Percentiles rank a stretch among this genome's conserved stretches.
Evolutionary conservation across 2,329 filamentous ascomycete genomes (phyloP).

Genomic region (Nannizzia gypsea): DNA sequence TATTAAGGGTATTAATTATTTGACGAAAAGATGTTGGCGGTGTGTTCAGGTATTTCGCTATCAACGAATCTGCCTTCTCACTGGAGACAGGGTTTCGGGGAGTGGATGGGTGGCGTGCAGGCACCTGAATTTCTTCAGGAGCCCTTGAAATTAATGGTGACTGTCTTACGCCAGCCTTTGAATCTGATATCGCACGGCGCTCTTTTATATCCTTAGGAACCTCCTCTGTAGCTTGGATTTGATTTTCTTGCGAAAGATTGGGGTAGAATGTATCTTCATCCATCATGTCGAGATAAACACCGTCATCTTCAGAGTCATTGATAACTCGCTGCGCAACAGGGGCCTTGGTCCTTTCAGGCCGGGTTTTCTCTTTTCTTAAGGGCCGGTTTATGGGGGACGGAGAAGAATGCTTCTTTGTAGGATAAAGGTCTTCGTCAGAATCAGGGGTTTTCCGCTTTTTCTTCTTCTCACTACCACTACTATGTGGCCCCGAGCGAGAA

Average conservation of each 20-base stretch:
- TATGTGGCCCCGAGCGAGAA: constrained; percentile 24
- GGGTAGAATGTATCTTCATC: constrained; percentile 8
- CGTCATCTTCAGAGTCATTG: constrained; percentile 28
- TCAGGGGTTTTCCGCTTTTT: constrained; percentile 40
- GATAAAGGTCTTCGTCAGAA: constrained; percentile 29
- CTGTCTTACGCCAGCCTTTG: neutral
- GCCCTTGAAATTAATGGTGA: neutral
- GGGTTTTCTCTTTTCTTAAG: constrained; percentile 7
- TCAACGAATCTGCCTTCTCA: constrained; percentile 13
- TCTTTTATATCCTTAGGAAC: neutral
- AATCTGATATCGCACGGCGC: neutral
- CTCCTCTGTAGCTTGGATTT: neutral
- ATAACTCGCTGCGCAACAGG: constrained; percentile 16
- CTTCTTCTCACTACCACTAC: constrained; percentile 33
- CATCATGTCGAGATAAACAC: constrained; percentile 6
- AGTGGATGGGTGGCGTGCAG: neutral
- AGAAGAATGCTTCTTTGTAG: constrained; percentile 20
- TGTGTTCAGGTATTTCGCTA: constrained; percentile 26
- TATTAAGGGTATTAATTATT: constrained; percentile 21
- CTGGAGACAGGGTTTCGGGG: neutral
- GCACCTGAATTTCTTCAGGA: neutral
- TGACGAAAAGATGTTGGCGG: constrained; percentile 18
- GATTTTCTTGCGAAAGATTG: constrained; percentile 5
- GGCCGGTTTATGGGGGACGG: constrained; percentile 1
- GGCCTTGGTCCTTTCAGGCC: constrained; percentile 7